Evolutionary conservation across 257 asterid species (phyloP), one percentile per base, ranked within the genome.

Genomic region (Solanum pinnatisectum): DNA sequence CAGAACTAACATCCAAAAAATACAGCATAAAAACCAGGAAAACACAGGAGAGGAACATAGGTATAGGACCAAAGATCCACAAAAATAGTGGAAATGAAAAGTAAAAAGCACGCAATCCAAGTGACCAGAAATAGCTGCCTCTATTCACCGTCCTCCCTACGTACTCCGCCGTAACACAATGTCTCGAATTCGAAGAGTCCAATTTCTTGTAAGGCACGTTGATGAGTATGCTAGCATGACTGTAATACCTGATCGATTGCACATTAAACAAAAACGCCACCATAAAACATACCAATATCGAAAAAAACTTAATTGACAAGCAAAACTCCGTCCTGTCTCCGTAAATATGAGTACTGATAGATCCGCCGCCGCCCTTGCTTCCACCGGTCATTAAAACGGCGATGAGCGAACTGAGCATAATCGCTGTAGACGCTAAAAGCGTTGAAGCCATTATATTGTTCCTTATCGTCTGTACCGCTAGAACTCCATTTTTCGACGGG

Each of bases 361-460:
- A 90, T 15, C 88, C 87, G 77, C 84, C 87, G 77, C 84, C 56
- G 33, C 88, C 85, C 14, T 73, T 84, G 39, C 44, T 82, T 49
- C 91, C 90, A 88, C 92, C 86, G 1, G 96, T 94, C 98, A 97
- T 95, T 87, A 95, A 40, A 27, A 96, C 94, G 13, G 95, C 95
- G 73, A 97, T 97, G 63, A 95, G 90, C 49, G 98, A 97, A 91
- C 98, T 91, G 20, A 97, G 94, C 95, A 90, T 97, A 81, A 96
- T 95, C 5, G 99, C 94, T 5, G 95, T 94, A 4, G 99, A 94
- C 0, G 99, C 98, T 82, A 96, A 85, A 4, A 96, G 95, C 37
- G 98, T 96, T 1, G 98, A 95, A 4, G 99, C 99, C 98, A 97
- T 97, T 89, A 95, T 95, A 91, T 95, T 95, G 96, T 95, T 97